Conservation (phyloP, 768 basidiomycete genomes). For the Rossbeevera mucosa region DNA sequence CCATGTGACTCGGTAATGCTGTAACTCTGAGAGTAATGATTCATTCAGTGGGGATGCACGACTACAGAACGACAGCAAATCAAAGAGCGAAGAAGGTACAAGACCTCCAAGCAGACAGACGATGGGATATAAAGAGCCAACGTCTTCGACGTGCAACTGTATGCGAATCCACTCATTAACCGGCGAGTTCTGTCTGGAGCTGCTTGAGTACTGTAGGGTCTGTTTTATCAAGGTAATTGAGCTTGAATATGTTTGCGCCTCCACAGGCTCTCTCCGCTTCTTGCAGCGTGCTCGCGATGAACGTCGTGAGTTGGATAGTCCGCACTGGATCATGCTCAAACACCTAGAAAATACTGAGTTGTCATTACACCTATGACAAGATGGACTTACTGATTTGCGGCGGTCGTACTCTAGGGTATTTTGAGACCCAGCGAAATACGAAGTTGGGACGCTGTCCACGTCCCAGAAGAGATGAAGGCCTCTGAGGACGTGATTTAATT, state of each 20-base stretch:
- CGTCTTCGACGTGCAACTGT: not conserved
- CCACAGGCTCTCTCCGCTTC: conserved; percentile 60
- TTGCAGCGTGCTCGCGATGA: conserved; percentile 52
- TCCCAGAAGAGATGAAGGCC: conserved; percentile 67
- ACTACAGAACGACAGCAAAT: conserved; percentile 4
- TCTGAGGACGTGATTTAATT: conserved; percentile 10
- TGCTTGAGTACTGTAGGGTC: conserved; percentile 75
- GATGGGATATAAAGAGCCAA: not conserved
- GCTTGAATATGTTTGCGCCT: conserved; percentile 57
- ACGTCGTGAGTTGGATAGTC: conserved; percentile 57
- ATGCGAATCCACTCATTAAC: conserved; percentile 1
- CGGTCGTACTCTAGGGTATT: conserved; percentile 75
- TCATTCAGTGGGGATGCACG: not conserved
- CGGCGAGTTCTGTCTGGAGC: conserved; percentile 49
- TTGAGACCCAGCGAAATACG: conserved; percentile 60
- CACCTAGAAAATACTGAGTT: conserved; percentile 42
- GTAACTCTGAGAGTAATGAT: conserved; percentile 1
- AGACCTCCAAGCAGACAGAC: not conserved
- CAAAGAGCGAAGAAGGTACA: not conserved
- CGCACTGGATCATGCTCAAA: conserved; percentile 69
- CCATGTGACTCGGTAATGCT: conserved; percentile 6
- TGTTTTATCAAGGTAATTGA: conserved; percentile 54
- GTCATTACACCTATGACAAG: not conserved
- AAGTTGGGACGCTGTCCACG: conserved; percentile 49
- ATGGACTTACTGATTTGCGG: conserved; percentile 55